A percentile compares a stretch with the other conserved stretches of the same genome.
phyloP scores from a whole-genome alignment of 805 yeast species.

The Metschnikowia kunwiensis region DNA sequence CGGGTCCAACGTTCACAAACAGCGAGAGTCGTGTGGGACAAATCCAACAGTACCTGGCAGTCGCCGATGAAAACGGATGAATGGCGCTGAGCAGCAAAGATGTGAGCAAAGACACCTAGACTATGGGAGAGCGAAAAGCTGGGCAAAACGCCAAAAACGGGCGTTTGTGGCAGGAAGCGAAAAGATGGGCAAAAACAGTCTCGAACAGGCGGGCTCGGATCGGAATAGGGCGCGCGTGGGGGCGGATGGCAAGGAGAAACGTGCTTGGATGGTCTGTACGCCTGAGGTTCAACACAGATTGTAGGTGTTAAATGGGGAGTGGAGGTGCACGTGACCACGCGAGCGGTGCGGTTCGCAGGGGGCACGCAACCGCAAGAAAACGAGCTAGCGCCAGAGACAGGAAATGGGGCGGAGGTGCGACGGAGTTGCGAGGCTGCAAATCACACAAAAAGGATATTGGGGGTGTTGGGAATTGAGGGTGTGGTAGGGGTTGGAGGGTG shows the following conservation, averaged over 20 bases:
- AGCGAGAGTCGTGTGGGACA: slow-evolving; percentile 3
- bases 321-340: slow-evolving; percentile 4
- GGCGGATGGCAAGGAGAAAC: slow-evolving; percentile 1
- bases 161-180: slow-evolving; percentile 1
- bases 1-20: slow-evolving; percentile 4
- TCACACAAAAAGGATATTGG: too few species aligned
- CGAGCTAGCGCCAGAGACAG: too few species aligned
- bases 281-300: slow-evolving; percentile 6
- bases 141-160: too few species aligned
- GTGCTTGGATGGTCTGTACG: background rate
- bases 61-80: too few species aligned
- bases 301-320: slow-evolving; percentile 1
- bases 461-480: too few species aligned
- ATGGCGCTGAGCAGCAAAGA: slow-evolving; percentile 6
- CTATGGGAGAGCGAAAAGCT: slow-evolving; percentile 1
- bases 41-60: background rate
- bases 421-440: too few species aligned
- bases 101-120: slow-evolving; percentile 5
- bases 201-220: background rate
- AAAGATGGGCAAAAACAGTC: background rate
- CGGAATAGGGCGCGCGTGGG: background rate
- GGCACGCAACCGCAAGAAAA: too few species aligned
- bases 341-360: too few species aligned
- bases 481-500: too few species aligned
- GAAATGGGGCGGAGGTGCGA: slow-evolving; percentile 4